Conservation (phyloP, 2,329 filamentous ascomycete genomes). For the Aplosporella prunicola region DNA sequence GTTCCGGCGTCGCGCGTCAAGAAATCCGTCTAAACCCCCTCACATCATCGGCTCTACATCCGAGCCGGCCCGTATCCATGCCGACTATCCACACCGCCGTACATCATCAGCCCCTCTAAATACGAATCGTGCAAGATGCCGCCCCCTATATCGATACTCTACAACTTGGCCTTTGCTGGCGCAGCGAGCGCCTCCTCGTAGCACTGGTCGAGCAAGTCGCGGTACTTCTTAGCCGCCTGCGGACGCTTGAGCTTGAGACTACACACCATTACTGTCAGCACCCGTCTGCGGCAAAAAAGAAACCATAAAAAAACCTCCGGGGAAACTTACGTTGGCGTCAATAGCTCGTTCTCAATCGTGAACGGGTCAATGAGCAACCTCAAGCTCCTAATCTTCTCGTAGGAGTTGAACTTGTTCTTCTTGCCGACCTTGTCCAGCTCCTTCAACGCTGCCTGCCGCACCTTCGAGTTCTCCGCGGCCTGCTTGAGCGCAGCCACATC, state of each 20-base stretch:
- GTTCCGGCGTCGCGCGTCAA: too few species aligned
- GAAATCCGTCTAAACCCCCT: too few species aligned
- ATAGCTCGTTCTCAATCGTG: slow-evolving; percentile 80
- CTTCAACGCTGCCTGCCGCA: slow-evolving; percentile 66
- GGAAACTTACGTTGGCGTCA: slow-evolving; percentile 71
- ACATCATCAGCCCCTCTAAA: too few species aligned
- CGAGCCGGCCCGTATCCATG: too few species aligned
- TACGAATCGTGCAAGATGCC: too few species aligned
- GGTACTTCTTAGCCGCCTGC: slow-evolving; percentile 54
- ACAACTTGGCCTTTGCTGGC: slow-evolving; percentile 39
- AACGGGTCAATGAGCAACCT: slow-evolving; percentile 80
- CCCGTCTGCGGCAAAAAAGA: neutral
- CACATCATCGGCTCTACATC: too few species aligned
- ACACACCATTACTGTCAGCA: slow-evolving; percentile 14
- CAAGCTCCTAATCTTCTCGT: slow-evolving; percentile 69
- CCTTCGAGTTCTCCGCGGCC: slow-evolving; percentile 57
- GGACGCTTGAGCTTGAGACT: slow-evolving; percentile 65
- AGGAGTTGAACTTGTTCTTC: slow-evolving; percentile 84
- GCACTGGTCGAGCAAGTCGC: slow-evolving; percentile 48
- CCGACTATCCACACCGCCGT: too few species aligned
- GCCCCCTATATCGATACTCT: too few species aligned
- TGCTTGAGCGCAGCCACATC: slow-evolving; percentile 60
- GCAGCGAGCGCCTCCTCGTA: slow-evolving; percentile 47
- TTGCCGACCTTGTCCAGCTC: slow-evolving; percentile 69
- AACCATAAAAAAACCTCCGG: slow-evolving; percentile 2